Evolutionary conservation across 2,329 filamentous ascomycete species (phyloP), one percentile per base, ranked within the genome.

Genomic region (Aspergillus uvarum): DNA sequence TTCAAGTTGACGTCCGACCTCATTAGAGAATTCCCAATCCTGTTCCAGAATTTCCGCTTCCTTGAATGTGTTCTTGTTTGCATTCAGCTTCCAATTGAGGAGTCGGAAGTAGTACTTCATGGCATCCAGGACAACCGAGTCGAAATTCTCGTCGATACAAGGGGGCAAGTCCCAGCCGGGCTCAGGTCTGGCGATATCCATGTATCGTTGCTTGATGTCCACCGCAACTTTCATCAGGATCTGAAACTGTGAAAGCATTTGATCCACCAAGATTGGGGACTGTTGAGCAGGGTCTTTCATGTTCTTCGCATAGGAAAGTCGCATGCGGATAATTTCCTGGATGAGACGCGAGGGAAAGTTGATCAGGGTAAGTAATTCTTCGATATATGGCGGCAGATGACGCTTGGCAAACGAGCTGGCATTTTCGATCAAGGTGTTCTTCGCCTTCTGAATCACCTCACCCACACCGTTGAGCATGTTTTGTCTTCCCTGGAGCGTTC

Each of bases 11-110:
- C 91, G 87, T 26, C 94, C 95, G 59, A 99, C 91, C 68, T 93
- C 88, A 70, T 98, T 98, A 56, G 91, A 96, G 71, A 98, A 98
- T 59, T 92, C 92, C 95, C 95, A 99, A 77, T 99, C 95, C 70
- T 96, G 92, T 73, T 97, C 96, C 51, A 99, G 80, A 65, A 99
- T 89, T 80, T 99, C 95, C 6, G 95, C 95, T 76, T 99, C 95
- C 73, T 98, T 98, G 84, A 99, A 99, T 0, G 93, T 97, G 78
- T 98, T 99, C 76, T 97, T 98, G 81, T 98, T 98, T 58, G 92
- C 91, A 68, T 90, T 93, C 56, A 99, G 81, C 76, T 98, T 98
- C 92, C 93, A 98, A 73, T 98, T 97, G 49, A 99, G 82, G 85
- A 99, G 93, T 75, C 94, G 95, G 83, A 99, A 99, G 77, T 99